phyloP scores from a whole-genome alignment of 176 grass and related monocot species.

The Chloris gayana region DNA sequence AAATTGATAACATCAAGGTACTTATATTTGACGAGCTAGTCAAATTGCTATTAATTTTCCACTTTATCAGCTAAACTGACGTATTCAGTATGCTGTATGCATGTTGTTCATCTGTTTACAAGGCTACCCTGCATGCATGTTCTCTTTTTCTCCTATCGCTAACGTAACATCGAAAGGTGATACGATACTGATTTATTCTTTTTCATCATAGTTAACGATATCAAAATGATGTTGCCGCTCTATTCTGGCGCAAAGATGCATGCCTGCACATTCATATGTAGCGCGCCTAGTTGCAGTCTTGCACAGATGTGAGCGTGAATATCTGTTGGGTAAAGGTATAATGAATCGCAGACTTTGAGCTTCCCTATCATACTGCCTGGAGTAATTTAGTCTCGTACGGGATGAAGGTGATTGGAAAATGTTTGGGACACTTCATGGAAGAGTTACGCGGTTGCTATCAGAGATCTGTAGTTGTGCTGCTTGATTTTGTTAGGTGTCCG shows the following conservation, averaged over 20 bases:
- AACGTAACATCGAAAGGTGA: slow-evolving; percentile 32
- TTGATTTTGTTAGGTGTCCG: neutral
- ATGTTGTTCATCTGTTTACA: slow-evolving; percentile 16
- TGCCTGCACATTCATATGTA: neutral
- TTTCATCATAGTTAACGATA: neutral
- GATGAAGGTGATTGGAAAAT: neutral
- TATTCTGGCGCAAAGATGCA: neutral
- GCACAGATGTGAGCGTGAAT: neutral
- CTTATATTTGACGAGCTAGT: neutral
- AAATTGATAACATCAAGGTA: slow-evolving; percentile 23
- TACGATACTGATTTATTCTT: neutral
- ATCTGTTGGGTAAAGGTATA: neutral
- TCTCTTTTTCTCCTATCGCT: slow-evolving; percentile 7
- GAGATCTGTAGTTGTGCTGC: neutral
- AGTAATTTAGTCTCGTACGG: neutral
- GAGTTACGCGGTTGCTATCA: neutral
- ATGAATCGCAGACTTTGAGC: neutral
- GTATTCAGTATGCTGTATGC: neutral
- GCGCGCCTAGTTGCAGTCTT: neutral
- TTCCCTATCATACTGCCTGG: neutral
- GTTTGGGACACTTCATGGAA: neutral
- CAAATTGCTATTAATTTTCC: neutral
- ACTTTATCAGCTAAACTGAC: neutral
- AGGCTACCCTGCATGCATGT: neutral
- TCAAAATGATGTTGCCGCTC: neutral